These are phyloP conservation scores for Backusella morwellensis DNA, from an alignment of 192 early-diverging fungal genomes.

Conservation along the genomic window DNA sequence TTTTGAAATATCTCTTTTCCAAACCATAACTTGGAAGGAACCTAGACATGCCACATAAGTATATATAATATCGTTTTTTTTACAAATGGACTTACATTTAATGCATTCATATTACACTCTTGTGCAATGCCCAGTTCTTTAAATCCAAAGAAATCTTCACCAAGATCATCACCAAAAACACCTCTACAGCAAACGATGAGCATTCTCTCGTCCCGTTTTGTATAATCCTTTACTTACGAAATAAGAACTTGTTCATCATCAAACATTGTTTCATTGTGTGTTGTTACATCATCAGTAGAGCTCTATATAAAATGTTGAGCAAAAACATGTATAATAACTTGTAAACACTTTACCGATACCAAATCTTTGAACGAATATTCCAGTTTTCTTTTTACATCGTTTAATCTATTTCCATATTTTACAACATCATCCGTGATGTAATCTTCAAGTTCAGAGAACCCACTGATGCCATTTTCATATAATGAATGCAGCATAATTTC, in stretches of 20 bases:
- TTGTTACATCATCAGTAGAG: background rate
- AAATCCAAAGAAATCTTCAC: slow-evolving; percentile 92
- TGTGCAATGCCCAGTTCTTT: slow-evolving; percentile 86
- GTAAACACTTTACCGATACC: slow-evolving; percentile 34
- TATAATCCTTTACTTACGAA: slow-evolving; percentile 18
- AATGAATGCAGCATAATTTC: slow-evolving; percentile 83
- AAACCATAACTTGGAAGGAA: slow-evolving; percentile 45
- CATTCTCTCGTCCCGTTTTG: background rate
- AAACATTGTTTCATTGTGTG: slow-evolving; percentile 22
- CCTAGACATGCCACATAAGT: background rate
- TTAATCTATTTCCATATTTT: slow-evolving; percentile 66
- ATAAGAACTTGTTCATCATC: slow-evolving; percentile 32
- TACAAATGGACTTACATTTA: slow-evolving; percentile 28
- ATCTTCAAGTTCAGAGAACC: slow-evolving; percentile 64
- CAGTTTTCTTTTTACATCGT: slow-evolving; percentile 75
- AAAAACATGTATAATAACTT: background rate
- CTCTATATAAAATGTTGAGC: background rate
- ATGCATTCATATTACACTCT: slow-evolving; percentile 55
- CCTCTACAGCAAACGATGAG: slow-evolving; percentile 50
- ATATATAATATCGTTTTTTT: background rate
- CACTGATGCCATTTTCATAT: slow-evolving; percentile 77
- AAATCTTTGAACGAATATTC: slow-evolving; percentile 72
- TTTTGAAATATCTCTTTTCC: slow-evolving; percentile 32
- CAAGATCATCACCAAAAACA: slow-evolving; percentile 54
- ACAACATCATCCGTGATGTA: slow-evolving; percentile 83